Conservation (phyloP, 2,329 filamentous ascomycete species). For the Diaporthe citrichinensis region DNA sequence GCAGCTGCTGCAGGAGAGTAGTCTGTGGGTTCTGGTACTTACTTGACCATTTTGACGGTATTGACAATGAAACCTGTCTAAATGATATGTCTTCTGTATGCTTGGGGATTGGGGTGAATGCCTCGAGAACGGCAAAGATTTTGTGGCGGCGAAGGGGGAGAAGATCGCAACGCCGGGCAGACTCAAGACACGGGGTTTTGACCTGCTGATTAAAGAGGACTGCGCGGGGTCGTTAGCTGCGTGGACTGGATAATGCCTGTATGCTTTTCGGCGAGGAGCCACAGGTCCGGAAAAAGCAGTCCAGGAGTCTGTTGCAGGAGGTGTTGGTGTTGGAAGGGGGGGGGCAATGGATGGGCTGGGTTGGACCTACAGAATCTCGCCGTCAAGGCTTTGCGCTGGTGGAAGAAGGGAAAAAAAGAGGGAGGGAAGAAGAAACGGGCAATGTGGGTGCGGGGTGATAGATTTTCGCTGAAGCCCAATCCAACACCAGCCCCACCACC, state of each 20-base stretch:
- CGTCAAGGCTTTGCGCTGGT: slow-evolving; percentile 43
- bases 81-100: slow-evolving; percentile 47
- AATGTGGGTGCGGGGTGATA: slow-evolving; percentile 40
- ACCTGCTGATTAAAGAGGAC: slow-evolving; percentile 41
- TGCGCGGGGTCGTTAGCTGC: slow-evolving; percentile 39
- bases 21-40: slow-evolving; percentile 65
- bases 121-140: slow-evolving; percentile 42
- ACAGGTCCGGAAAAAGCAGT: neutral
- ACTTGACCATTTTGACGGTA: slow-evolving; percentile 99
- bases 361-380: slow-evolving; percentile 41
- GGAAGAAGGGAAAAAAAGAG: slow-evolving; percentile 40
- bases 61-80: slow-evolving; percentile 58
- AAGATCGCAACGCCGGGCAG: slow-evolving; percentile 40
- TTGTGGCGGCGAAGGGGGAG: slow-evolving; percentile 35
- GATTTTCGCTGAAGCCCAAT: slow-evolving; percentile 38
- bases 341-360: neutral
- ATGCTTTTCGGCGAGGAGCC: slow-evolving; percentile 25
- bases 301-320: neutral
- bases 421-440: slow-evolving; percentile 38
- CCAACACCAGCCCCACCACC: slow-evolving; percentile 37
- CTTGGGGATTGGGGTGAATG: slow-evolving; percentile 23
- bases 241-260: neutral
- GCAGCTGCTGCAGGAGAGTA: neutral
- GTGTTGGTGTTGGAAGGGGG: neutral
- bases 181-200: slow-evolving; percentile 39